A percentile compares a stretch with the other conserved stretches of the same genome.
Conservation (phyloP, 495 filamentous ascomycete species). For the Cercophora sp. region DNA sequence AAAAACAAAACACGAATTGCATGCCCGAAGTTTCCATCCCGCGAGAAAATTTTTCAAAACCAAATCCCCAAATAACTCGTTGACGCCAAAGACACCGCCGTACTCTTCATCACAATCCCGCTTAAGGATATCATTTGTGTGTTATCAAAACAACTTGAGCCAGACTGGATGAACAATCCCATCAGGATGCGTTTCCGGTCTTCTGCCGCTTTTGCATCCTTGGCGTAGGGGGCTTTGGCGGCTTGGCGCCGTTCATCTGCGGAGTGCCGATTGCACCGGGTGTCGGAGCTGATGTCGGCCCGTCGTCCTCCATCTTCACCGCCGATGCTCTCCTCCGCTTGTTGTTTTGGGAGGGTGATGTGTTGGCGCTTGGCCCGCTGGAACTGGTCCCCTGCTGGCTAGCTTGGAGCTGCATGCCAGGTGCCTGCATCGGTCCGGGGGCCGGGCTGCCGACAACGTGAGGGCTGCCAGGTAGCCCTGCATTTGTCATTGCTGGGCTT, state of each 20-base stretch:
- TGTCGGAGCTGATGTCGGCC: constrained; percentile 42
- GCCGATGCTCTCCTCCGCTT: constrained; percentile 73
- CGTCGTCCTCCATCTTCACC: constrained; percentile 71
- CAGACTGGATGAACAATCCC: too few species aligned
- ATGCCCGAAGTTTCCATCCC: too few species aligned
- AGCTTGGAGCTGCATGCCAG: constrained; percentile 67
- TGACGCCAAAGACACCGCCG: too few species aligned
- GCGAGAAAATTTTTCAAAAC: too few species aligned
- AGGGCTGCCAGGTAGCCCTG: constrained; percentile 57
- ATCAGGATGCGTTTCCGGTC: too few species aligned
- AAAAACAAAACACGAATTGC: background rate
- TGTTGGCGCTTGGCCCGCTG: constrained; percentile 75
- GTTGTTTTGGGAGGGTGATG: constrained; percentile 74
- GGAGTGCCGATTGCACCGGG: constrained; percentile 35
- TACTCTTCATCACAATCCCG: too few species aligned
- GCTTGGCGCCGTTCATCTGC: constrained; percentile 42
- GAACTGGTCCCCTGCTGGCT: constrained; percentile 68
- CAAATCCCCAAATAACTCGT: too few species aligned
- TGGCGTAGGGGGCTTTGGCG: constrained; percentile 44
- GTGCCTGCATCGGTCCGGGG: constrained; percentile 55
- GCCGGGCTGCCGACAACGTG: constrained; percentile 57
- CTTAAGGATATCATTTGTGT: too few species aligned
- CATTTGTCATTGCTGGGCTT: constrained; percentile 52
- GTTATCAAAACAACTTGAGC: too few species aligned
- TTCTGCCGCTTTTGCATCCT: constrained; percentile 45